Base-by-base conservation (phyloP, 2,329 filamentous ascomycete species). In the Calonectria pseudoturangicola region DNA sequence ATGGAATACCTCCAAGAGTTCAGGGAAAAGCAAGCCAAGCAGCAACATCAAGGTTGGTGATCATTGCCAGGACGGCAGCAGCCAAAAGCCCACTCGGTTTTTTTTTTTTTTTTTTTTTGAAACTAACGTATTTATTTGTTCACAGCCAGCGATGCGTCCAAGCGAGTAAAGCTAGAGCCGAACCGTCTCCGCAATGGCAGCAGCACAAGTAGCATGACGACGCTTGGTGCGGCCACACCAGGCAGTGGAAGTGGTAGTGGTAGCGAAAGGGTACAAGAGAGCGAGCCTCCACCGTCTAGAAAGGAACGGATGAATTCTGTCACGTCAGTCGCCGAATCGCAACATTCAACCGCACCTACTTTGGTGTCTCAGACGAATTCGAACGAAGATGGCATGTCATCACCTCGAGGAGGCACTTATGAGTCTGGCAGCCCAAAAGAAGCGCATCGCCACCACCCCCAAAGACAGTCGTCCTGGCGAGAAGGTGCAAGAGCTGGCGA, bases 1-100 rank as follows among this genome's bases (percentile, higher is more conserved):
- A 87, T 90, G 72, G 88, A 91, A 51, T 97, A 97, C 81, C 85
- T 96, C 27, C 89, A 91, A 39, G 94, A 96, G 1, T 96, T 97
- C 85, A 95, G 93, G 80, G 90, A 92, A 60, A 93, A 93, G 81
- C 93, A 96, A 79, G 85, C 89, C 30, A 87, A 86, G 69, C 87
- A 90, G 56, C 84, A 89, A 58, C 84, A 85, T 66, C 88, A 91
- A 88, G 89, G 90, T 91, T 83, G 54, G 83, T 82, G 56, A 30
- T 56, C 58, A 43, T 25, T 21, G 68, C 48, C 66, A 50, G 36
- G 27, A 72, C 25, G 25, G 27, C 28, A 50, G 21, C 21, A 41
- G 12, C 33, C 28, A 27, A 27, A 64, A n/a, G 51, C 48, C 39
- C 13, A 43, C 8, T 36, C 36, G 9, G 47, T 25, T 64, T 15